Evolutionary conservation across 805 yeast species (phyloP), one percentile per base, ranked within the genome.

Genomic region (Myxozyma lipomycoides): DNA sequence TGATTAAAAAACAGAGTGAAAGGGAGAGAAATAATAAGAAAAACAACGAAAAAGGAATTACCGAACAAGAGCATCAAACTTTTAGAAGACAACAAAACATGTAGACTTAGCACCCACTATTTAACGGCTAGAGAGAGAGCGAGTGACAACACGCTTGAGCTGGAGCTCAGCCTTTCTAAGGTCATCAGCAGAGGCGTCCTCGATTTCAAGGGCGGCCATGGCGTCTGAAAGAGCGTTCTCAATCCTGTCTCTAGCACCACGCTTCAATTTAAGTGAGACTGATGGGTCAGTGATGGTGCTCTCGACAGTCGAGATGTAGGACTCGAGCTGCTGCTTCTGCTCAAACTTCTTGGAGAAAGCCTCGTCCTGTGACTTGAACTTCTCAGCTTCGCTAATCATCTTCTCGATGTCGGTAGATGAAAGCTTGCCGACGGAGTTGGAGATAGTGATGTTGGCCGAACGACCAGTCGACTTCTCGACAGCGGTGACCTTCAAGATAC

Each of bases 281-380:
- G 88, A 90, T 76, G 97, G 98, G 84, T 93, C 98, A 68, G 96
- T 87, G 75, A 91, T 84, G 66, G 96, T 86, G 65, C 93, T 78
- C 81, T 93, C 97, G 67, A 90, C 87, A 64, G 95, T 83, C 67
- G 95, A 81, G 72, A 93, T 95, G 85, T 91, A 91, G 68, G 97
- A 88, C 82, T 91, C 98, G 73, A 91, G 85, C 81, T 89, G 90
- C 81, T 91, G 97, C 81, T 90, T 91, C 72, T 95, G 93, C 83
- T 93, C 98, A 80, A 91, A 97, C 74, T 85, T 85, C 90, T 90
- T 91, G 77, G 98, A 95, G 86, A 91, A 93, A 69, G 95, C 96
- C 73, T 91, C 97, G 77, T 91, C 98, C 67, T 95, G 86, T 70
- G 91, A 80, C 88, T 91, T 91, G 95, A 89, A 93, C 77, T 87